Percentiles rank a stretch among this genome's conserved stretches.
Conservation (phyloP, 768 basidiomycete species). For the Rhizopogon vinicolor region DNA sequence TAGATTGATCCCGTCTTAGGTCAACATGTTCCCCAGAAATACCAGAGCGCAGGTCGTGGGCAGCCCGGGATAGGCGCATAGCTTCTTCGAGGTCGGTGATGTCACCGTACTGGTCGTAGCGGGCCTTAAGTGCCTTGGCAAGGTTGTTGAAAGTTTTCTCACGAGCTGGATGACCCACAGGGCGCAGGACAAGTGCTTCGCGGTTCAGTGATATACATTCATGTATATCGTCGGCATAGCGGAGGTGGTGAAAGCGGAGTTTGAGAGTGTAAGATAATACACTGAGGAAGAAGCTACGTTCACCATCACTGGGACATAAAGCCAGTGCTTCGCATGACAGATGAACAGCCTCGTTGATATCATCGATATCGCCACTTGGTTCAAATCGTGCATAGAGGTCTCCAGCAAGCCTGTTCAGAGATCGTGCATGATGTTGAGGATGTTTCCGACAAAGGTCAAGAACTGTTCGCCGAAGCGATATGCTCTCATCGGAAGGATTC, state of each 20-base stretch:
- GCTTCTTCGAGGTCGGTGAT: conserved; percentile 20
- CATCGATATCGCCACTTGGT: neutral
- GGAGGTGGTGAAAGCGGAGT: neutral
- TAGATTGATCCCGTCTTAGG: no score
- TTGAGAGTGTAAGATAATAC: neutral
- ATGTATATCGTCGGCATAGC: neutral
- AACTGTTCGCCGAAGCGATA: neutral
- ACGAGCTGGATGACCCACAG: conserved; percentile 30
- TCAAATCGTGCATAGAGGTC: neutral
- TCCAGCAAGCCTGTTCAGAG: neutral
- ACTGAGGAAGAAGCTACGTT: neutral
- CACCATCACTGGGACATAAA: conserved; percentile 15
- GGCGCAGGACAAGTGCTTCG: neutral
- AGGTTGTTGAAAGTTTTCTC: conserved; percentile 6
- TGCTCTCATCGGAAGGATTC: neutral
- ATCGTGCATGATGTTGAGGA: neutral
- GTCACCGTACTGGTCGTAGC: conserved; percentile 13
- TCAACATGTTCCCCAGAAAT: no score
- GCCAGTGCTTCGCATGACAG: neutral
- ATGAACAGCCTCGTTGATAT: neutral
- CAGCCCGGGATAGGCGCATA: conserved; percentile 17
- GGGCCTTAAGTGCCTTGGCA: conserved; percentile 12
- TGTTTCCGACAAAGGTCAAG: neutral
- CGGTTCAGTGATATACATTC: conserved; percentile 21
- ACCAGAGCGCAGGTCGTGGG: conserved; percentile 13